Base-by-base conservation (phyloP, 192 early-diverging fungal species). In the Podila horticola region DNA sequence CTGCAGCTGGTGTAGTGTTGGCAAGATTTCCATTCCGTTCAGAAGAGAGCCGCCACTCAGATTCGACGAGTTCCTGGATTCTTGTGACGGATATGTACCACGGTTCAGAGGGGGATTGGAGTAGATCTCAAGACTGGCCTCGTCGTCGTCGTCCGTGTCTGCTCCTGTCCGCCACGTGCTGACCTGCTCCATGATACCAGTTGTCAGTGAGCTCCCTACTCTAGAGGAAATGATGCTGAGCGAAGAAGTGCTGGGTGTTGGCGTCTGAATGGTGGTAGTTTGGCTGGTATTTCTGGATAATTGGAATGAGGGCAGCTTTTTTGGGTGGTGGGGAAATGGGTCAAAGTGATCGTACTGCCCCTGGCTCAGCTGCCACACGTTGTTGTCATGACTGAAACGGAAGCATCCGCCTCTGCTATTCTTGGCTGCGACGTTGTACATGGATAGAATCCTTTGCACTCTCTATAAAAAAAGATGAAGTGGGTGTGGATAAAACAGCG, bases 101-200 rank as follows among this genome's bases (percentile, higher is more conserved):
- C 63, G 67, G 63, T 76, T 69, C 63, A 63, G 51, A 9, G 73
- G 60, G 38, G 77, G 77, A 51, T 81, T 73, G 24, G 77, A 81
- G 52, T 73, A 69, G 4, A 81, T 72, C 67, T 81, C 77, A 5
- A 81, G 59, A 45, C 77, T 81, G 2, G 77, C 77, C 33, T 73
- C 77, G 20, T 81, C 77, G 49, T 81, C 77, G 51, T 81, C 77
- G 36, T 81, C 77, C 1, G 71, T 81, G 31, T 81, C 77, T 7
- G 28, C 71, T 29, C 77, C 77, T 20, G 77, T 73, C 55, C 77
- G 67, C 77, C 77, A 81, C 13, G 77, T 81, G 55, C 71, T 81
- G 65, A 81, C 77, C 15, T 81, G 77, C 55, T 81, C 77, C 77
- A 81, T 81, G 45, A 81, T 81, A 3, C 77, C 77, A 13, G 77